phyloP scores from a whole-genome alignment of 2,329 filamentous ascomycete species.

The Microdochium bolleyi region DNA sequence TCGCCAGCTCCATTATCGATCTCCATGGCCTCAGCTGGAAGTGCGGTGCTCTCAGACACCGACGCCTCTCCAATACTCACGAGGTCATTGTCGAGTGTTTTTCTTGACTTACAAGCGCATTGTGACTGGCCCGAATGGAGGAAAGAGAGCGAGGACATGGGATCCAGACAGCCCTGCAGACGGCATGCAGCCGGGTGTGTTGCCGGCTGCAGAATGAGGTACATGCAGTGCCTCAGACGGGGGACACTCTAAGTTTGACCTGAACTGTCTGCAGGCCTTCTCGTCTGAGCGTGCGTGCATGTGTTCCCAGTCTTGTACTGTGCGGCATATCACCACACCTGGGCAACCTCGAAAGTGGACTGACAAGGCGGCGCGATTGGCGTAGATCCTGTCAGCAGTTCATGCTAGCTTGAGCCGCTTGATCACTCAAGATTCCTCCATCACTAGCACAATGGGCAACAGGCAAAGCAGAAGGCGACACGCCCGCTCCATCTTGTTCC shows the following conservation, averaged over 20 bases:
- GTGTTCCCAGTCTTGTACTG: not conserved
- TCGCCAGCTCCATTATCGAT: too few relatives aligned
- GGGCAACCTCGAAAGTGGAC: not conserved
- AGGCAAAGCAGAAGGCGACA: not conserved
- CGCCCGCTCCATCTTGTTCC: not conserved
- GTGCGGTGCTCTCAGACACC: too few relatives aligned
- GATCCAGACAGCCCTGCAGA: not conserved
- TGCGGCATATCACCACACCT: not conserved
- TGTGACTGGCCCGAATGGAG: not conserved
- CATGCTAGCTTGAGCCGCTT: not conserved
- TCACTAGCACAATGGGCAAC: too few relatives aligned
- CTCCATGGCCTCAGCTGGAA: too few relatives aligned
- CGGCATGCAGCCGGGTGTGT: not conserved
- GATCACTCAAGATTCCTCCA: not conserved
- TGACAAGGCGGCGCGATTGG: not conserved
- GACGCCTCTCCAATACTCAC: not conserved
- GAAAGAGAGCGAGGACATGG: not conserved
- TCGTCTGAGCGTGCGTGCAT: not conserved
- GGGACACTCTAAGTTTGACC: not conserved
- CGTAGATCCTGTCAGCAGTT: not conserved
- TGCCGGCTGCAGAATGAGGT: conserved; percentile 1
- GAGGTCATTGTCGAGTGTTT: too few relatives aligned
- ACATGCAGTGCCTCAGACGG: not conserved
- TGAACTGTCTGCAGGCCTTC: not conserved
- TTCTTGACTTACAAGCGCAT: not conserved